A percentile compares a stretch with the other conserved stretches of the same genome.
These are phyloP conservation scores for Hymenoscyphus occultus DNA, from an alignment of 2,329 filamentous ascomycete genomes.

Conservation along the genomic window DNA sequence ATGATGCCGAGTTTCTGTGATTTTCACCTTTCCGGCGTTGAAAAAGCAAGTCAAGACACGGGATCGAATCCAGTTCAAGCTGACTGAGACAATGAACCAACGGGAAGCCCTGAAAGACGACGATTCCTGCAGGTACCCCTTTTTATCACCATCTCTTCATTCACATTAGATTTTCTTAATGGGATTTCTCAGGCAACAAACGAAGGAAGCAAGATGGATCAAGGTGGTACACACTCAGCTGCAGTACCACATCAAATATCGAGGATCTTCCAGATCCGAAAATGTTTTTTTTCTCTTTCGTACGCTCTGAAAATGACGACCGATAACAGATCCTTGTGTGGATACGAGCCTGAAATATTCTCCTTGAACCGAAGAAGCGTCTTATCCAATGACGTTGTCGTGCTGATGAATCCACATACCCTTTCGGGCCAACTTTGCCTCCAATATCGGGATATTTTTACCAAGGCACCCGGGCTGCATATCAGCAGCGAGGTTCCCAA, in stretches of 20 bases:
- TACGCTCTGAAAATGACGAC: not conserved
- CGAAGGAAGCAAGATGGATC: not conserved
- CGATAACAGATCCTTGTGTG: not conserved
- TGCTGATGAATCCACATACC: not conserved
- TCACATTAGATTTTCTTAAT: too few species aligned
- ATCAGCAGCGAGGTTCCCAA: not conserved
- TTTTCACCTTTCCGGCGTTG: not conserved
- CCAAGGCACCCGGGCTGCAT: not conserved
- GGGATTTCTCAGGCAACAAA: too few species aligned
- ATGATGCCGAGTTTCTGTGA: not conserved
- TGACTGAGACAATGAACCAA: not conserved
- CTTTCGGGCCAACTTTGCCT: not conserved
- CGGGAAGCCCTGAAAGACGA: not conserved
- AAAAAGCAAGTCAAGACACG: not conserved
- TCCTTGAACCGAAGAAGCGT: not conserved
- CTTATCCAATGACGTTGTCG: not conserved
- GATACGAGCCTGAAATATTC: not conserved
- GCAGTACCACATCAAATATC: not conserved
- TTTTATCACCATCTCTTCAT: not conserved
- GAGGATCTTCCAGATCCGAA: not conserved
- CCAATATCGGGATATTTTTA: not conserved
- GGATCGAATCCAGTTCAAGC: not conserved
- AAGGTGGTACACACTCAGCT: not conserved
- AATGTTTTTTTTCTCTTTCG: not conserved
- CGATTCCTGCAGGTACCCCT: slow-evolving; percentile 1